These are phyloP conservation scores for Exophiala spinifera DNA, from an alignment of 2,329 filamentous ascomycete species.

Conservation along the genomic window DNA sequence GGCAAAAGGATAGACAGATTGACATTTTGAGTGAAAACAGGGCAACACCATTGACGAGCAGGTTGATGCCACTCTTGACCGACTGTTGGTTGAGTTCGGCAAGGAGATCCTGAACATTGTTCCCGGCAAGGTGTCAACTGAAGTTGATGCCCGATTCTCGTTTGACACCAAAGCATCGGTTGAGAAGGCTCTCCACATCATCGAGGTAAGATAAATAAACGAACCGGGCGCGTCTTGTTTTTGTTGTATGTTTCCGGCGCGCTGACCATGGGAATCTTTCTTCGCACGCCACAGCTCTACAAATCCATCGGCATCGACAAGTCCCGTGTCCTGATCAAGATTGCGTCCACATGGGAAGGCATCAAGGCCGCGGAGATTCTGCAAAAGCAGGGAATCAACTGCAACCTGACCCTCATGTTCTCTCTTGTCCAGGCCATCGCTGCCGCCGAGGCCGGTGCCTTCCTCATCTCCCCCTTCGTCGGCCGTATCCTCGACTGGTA, in stretches of 20 bases:
- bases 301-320: slow-evolving; percentile 86
- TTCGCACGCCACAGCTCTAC: slow-evolving; percentile 92
- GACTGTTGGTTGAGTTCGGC: slow-evolving; percentile 95
- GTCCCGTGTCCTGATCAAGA: slow-evolving; percentile 96
- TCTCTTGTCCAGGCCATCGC: slow-evolving; percentile 90
- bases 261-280: neutral
- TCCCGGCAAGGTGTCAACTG: slow-evolving; percentile 96
- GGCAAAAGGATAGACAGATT: neutral
- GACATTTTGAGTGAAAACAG: slow-evolving; percentile 34
- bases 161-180: slow-evolving; percentile 92
- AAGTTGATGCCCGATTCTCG: slow-evolving; percentile 93
- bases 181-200: slow-evolving; percentile 94
- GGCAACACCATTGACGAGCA: slow-evolving; percentile 68
- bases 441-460: slow-evolving; percentile 89
- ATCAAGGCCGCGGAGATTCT: slow-evolving; percentile 98
- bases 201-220: slow-evolving; percentile 79
- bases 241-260: no score
- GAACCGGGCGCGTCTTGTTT: no score
- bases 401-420: slow-evolving; percentile 99
- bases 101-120: slow-evolving; percentile 96
- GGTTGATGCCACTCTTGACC: slow-evolving; percentile 87
- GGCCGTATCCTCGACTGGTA: slow-evolving; percentile 99
- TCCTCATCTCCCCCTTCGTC: slow-evolving; percentile 98
- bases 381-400: slow-evolving; percentile 93
- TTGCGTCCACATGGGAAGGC: slow-evolving; percentile 98